Base-by-base conservation (phyloP, 2,329 filamentous ascomycete genomes). In the Microascus cirrosus region DNA sequence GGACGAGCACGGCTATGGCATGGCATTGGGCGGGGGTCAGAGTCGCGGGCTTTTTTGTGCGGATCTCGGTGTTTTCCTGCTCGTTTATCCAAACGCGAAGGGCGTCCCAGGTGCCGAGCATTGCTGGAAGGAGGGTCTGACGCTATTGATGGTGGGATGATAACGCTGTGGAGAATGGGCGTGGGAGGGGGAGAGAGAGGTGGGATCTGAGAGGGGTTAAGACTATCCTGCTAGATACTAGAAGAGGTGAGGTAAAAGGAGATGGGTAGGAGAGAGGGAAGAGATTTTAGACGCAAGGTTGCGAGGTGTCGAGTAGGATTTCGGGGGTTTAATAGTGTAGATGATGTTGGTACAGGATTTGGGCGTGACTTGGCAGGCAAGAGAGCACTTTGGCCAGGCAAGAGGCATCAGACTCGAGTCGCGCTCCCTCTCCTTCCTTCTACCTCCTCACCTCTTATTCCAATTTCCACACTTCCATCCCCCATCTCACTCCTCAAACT, bases 1-100 rank as follows among this genome's bases (percentile, higher is more conserved):
- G 61, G 56, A 73, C 67, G 53, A 82, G 68, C 5, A 70, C 65
- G 1, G 69, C 65, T 28, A 82, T 64, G 18, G 76, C 73, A 45
- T 68, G 65, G 11, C 67, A 64, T 63, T 81, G 71, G 4, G 64
- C 61, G 4, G 67, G 65, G 0, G 70, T 70, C 34, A 80, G 63
- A 0, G 70, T 69, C 1, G 71, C 68, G 0, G 74, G 71, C 15
- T 61, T 36, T 2, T 54, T 34, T 18, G 28, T 42, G 18, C 25
- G 45, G 32, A 52, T 28, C 55, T 57, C 55, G 48, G 50, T 24
- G 55, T 22, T 20, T 25, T 57, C 55, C 55, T 78, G 73, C 22
- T 67, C 53, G 25, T 70, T 68, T 57, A 76, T 68, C 72, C 72
- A 78, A 18, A 62, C 64, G 55, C 70, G 70, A 56, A 77, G 62